phyloP scores from a whole-genome alignment of 768 basidiomycete genomes.

The Amanita jacksonii region DNA sequence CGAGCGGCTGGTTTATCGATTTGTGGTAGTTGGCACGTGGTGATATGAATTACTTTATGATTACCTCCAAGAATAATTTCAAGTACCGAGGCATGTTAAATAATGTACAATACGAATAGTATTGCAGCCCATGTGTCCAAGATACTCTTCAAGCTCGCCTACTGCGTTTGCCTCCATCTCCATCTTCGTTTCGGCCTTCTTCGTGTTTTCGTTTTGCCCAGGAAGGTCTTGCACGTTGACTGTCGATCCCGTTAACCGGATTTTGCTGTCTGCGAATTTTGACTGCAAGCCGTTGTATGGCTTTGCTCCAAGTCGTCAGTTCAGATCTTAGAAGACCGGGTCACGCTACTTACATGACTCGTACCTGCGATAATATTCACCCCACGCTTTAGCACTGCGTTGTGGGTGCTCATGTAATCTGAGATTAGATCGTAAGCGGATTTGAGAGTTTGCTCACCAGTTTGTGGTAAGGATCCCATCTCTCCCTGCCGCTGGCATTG shows the following conservation, averaged over 20 bases:
- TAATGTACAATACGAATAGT: neutral
- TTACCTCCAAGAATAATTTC: neutral
- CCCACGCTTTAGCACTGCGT: conserved; percentile 50
- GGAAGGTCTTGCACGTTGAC: conserved; percentile 5
- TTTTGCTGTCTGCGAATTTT: conserved; percentile 19
- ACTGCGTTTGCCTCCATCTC: conserved; percentile 4
- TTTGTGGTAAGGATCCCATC: conserved; percentile 46
- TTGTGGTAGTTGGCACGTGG: conserved; percentile 4
- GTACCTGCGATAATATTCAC: conserved; percentile 46
- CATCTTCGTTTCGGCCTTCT: neutral
- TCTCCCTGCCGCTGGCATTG: conserved; percentile 29
- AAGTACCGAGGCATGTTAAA: neutral
- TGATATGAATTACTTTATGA: too few species aligned
- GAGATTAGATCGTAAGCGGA: neutral
- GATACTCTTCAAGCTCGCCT: neutral
- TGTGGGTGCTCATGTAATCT: conserved; percentile 35
- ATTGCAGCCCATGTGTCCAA: neutral
- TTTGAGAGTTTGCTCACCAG: conserved; percentile 26
- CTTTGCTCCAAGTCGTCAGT: conserved; percentile 13
- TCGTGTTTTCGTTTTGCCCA: conserved; percentile 7
- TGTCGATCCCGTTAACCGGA: neutral
- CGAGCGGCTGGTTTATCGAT: conserved; percentile 6
- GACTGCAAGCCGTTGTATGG: conserved; percentile 25
- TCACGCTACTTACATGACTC: conserved; percentile 32
- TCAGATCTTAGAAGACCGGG: neutral